Conservation (phyloP, 1,284 basidiomycete genomes). For the Trametes polyzona region DNA sequence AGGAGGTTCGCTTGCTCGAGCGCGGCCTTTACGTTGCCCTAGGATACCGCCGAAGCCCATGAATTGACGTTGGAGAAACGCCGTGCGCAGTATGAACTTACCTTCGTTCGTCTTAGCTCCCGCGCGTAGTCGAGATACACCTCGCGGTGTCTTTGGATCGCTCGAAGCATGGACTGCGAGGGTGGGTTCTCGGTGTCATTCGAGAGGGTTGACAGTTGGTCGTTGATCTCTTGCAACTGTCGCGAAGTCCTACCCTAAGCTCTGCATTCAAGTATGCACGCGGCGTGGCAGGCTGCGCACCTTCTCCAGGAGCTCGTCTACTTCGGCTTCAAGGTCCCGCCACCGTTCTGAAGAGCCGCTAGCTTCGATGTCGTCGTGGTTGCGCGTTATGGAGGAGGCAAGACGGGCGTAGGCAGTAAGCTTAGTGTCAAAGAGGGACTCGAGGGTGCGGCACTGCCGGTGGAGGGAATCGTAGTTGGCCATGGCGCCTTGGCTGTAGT, state of each 20-base stretch:
- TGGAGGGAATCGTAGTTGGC: conserved; percentile 79
- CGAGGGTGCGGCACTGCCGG: conserved; percentile 88
- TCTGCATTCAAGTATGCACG: conserved; percentile 22
- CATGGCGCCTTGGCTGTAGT: conserved; percentile 45
- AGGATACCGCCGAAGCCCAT: background rate
- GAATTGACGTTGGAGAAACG: conserved; percentile 6
- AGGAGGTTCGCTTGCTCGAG: conserved; percentile 88
- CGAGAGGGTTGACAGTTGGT: conserved; percentile 70
- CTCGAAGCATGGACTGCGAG: conserved; percentile 84
- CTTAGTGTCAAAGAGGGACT: conserved; percentile 89
- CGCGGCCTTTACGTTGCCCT: conserved; percentile 84
- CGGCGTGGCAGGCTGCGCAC: conserved; percentile 44
- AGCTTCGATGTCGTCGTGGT: conserved; percentile 69
- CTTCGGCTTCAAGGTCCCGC: conserved; percentile 84
- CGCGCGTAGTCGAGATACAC: conserved; percentile 87
- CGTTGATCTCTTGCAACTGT: conserved; percentile 85
- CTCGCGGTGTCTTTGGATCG: conserved; percentile 90
- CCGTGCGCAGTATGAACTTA: conserved; percentile 32
- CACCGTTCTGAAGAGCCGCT: conserved; percentile 69
- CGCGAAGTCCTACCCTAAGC: conserved; percentile 17
- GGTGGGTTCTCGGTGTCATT: conserved; percentile 76
- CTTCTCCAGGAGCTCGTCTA: conserved; percentile 89
- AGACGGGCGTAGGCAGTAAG: conserved; percentile 88
- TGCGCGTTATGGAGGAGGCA: conserved; percentile 73
- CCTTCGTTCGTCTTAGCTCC: conserved; percentile 86